A percentile compares a stretch with the other conserved stretches of the same genome.
Conservation (phyloP, 495 filamentous ascomycete species). For the Neurospora africana region DNA sequence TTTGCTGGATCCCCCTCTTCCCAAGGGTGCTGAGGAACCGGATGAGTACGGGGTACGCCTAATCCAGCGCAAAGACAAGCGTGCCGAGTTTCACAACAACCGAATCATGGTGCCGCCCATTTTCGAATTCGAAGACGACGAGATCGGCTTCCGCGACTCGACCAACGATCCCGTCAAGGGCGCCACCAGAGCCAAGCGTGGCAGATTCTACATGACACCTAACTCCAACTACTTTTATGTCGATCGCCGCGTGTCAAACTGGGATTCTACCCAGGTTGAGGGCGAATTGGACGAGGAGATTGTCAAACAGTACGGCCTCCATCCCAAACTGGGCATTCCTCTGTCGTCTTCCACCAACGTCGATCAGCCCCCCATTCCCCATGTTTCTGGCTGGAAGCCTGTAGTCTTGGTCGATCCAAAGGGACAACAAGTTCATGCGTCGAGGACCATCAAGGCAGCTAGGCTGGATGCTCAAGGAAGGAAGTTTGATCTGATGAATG, state of each 20-base stretch:
- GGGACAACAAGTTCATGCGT: constrained; percentile 26
- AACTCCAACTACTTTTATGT: constrained; percentile 31
- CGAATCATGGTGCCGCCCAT: constrained; percentile 31
- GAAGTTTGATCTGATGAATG: constrained; percentile 9
- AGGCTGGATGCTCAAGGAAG: constrained; percentile 20
- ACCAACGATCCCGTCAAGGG: constrained; percentile 32
- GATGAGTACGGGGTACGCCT: constrained; percentile 33
- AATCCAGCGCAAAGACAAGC: constrained; percentile 20
- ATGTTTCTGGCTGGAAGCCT: constrained; percentile 25
- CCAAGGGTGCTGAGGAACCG: constrained; percentile 25
- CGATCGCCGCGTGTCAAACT: constrained; percentile 31
- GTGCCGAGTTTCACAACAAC: constrained; percentile 26
- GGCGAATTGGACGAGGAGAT: constrained; percentile 31
- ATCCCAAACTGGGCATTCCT: constrained; percentile 32
- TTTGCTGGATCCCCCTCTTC: constrained; percentile 17
- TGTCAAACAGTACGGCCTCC: constrained; percentile 32
- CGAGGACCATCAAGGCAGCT: constrained; percentile 26
- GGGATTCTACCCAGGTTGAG: constrained; percentile 31
- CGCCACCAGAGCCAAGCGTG: constrained; percentile 27
- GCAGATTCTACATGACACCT: constrained; percentile 30
- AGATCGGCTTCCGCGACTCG: constrained; percentile 43
- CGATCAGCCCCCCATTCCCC: constrained; percentile 20
- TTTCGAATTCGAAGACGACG: constrained; percentile 28
- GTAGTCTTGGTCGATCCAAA: constrained; percentile 25
- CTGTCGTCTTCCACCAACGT: constrained; percentile 29